Base-by-base conservation (phyloP, 1,284 basidiomycete species). In the Ganoderma leucocontextum region DNA sequence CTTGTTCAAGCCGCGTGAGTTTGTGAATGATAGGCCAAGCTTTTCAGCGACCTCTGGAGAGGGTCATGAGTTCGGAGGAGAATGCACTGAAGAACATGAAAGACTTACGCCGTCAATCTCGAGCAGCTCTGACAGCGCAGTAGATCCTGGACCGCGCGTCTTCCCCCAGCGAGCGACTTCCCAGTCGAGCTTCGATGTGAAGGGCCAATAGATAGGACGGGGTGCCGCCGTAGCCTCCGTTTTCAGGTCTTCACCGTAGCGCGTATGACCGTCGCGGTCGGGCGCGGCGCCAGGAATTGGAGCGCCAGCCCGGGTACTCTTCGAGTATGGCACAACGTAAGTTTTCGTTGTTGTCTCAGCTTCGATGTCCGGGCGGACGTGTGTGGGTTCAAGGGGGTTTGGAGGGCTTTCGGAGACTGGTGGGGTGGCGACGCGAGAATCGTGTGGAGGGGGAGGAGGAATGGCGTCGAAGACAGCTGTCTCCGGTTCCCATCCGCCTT, bases 1-100 rank as follows among this genome's bases (percentile, higher is more conserved):
- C 8, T 68, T 60, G 49, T 82, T 79, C 17, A 82, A 74, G 44
- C 79, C 75, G 0, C 62, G 62, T 1, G 75, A 42, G 49, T 75
- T 79, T 49, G 73, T 75, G 74, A 70, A 82, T 0, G 78, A 80
- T 0, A 82, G 70, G 0, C 71, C 77, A 0, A 82, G 75, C 12
- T 29, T 39, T 2, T 73, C 60, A 3, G 53, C 64, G n/a, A 76
- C 19, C 76, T 77, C 47, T 36, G 13, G n/a, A n/a, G n/a, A 49
- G 39, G 6, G 13, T 12, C 39, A 17, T 41, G 13, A 63, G n/a
- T n/a, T n/a, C n/a, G n/a, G n/a, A n/a, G n/a, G n/a, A n/a, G n/a
- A n/a, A n/a, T n/a, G 13, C 2, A 53, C 53, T 2, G 17, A 19
- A 36, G 53, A 42, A 25, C 15, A 29, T 12, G 13, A 38, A 59